Percentiles rank a stretch among this genome's conserved stretches.
phyloP scores from a whole-genome alignment of 805 yeast genomes.

The Lipomyces yamadae region DNA sequence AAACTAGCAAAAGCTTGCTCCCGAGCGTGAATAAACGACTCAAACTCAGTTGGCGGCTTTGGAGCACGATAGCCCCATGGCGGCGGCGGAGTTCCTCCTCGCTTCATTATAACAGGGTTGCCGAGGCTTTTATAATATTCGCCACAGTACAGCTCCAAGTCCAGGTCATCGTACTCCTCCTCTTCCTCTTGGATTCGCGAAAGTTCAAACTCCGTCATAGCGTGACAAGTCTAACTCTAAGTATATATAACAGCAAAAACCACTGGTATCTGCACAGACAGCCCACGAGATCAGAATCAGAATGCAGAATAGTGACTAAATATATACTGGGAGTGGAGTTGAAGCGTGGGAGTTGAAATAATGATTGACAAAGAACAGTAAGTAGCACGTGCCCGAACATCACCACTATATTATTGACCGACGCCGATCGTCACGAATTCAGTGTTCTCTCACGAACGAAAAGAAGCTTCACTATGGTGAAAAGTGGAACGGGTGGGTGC shows the following conservation, averaged over 20 bases:
- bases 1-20: conserved; percentile 1
- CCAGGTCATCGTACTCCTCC: background rate
- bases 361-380: background rate
- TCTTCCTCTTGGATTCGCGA: background rate
- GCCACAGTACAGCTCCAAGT: background rate
- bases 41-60: conserved; percentile 1
- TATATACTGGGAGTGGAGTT: background rate
- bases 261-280: background rate
- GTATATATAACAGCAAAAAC: too few species aligned
- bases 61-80: background rate
- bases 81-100: conserved; percentile 1
- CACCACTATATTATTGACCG: background rate
- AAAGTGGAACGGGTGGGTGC: background rate
- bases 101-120: background rate
- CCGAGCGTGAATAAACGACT: background rate
- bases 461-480: background rate
- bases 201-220: background rate
- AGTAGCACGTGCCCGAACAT: background rate
- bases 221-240: background rate
- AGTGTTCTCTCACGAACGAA: too few species aligned
- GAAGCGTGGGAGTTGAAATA: background rate
- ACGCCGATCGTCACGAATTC: background rate
- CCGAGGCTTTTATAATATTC: background rate
- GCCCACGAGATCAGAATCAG: background rate
- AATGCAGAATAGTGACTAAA: background rate